Percentiles rank a stretch among this genome's conserved stretches.
phyloP scores from a whole-genome alignment of 2,329 filamentous ascomycete species.

The Claviceps fusiformis region DNA sequence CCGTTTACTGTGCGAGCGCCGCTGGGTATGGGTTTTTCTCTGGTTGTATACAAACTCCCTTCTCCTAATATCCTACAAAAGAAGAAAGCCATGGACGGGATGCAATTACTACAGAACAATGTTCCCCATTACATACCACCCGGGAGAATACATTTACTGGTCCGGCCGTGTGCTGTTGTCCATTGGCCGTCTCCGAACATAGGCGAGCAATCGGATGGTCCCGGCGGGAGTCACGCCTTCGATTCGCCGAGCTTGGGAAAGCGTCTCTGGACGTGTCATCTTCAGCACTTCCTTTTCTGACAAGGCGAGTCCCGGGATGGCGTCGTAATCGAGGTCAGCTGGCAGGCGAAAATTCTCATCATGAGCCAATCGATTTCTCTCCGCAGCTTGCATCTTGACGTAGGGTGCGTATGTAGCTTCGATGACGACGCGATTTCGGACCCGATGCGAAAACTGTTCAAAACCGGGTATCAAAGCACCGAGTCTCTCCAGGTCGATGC shows the following conservation, averaged over 20 bases:
- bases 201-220: conserved; percentile 45
- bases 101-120: too few species aligned
- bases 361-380: conserved; percentile 52
- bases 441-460: conserved; percentile 36
- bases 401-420: conserved; percentile 83
- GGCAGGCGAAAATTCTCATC: conserved; percentile 69
- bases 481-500: conserved; percentile 38
- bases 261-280: conserved; percentile 61
- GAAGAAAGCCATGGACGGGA: background rate
- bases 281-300: conserved; percentile 65
- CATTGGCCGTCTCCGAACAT: conserved; percentile 31
- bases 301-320: conserved; percentile 59
- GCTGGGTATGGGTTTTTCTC: too few species aligned
- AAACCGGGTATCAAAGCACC: conserved; percentile 43
- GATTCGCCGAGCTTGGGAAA: conserved; percentile 77
- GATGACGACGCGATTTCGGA: conserved; percentile 60
- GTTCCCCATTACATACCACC: too few species aligned
- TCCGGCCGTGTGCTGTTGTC: background rate
- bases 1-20: too few species aligned
- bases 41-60: too few species aligned
- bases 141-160: background rate
- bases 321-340: conserved; percentile 59
- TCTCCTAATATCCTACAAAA: too few species aligned
- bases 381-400: conserved; percentile 55
- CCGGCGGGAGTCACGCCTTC: conserved; percentile 62